Conservation (phyloP, 345 rosid species). For the Populus simonii region DNA sequence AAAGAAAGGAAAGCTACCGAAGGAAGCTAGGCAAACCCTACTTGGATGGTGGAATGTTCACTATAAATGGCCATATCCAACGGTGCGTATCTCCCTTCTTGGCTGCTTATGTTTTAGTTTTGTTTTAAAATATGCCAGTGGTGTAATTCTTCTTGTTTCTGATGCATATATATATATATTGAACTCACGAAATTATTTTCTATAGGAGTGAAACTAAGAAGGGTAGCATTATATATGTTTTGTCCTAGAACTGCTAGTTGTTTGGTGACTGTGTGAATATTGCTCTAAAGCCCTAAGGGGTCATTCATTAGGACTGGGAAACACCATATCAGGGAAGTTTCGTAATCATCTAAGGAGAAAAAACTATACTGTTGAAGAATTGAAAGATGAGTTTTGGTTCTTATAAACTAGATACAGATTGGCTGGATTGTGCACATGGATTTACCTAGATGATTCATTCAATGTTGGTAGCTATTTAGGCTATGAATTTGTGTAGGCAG, state of each 20-base stretch:
- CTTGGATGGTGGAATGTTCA: slow-evolving; percentile 36
- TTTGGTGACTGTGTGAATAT: not conserved
- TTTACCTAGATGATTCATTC: not conserved
- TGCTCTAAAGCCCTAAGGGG: not conserved
- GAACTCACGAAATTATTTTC: not conserved
- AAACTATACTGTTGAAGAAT: not conserved
- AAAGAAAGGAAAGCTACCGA: slow-evolving; percentile 35
- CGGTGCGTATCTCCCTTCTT: slow-evolving; percentile 21
- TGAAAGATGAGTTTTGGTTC: not conserved
- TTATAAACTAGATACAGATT: not conserved
- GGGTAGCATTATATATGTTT: not conserved
- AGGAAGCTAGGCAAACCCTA: slow-evolving; percentile 33
- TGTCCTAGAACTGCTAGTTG: not conserved
- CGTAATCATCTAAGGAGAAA: not conserved
- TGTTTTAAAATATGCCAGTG: not conserved
- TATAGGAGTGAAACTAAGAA: not conserved
- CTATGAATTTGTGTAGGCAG: not conserved
- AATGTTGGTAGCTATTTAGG: not conserved
- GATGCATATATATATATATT: not conserved
- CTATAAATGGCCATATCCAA: slow-evolving; percentile 38
- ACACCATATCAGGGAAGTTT: not conserved
- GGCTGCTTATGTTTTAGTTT: not conserved
- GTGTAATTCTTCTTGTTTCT: not conserved
- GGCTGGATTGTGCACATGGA: too few relatives aligned
- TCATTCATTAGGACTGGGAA: not conserved